Base-by-base conservation (phyloP, 2,329 filamentous ascomycete genomes). In the Zasmidium cellare region DNA sequence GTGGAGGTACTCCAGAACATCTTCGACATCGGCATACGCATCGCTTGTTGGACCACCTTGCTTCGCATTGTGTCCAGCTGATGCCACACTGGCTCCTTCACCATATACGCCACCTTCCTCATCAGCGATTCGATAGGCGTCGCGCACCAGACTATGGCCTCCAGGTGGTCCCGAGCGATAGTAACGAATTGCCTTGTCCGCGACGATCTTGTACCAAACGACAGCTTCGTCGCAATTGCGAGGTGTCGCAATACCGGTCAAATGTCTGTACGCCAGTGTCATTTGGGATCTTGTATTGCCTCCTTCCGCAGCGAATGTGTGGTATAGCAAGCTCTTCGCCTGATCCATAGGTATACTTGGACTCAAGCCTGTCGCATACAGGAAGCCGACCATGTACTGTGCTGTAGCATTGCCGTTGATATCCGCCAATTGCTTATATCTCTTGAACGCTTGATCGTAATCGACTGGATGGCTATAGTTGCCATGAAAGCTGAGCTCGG, bases 401-500 rank as follows among this genome's bases (percentile, higher is more conserved):
- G 94, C 94, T 12, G 93, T 96, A 64, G 86, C 88, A 74, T 99
- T 97, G 46, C 93, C 94, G 64, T 89, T 84, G 58, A 87, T 74
- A 18, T 82, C 81, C 2, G 93, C 91, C 54, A 99, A 82, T 60
- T 87, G 82, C 61, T 89, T 81, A 75, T 97, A 99, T 77, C 91
- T 84, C 64, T 84, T 80, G 72, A 96, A 96, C 0, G 94, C 91
- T 49, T 84, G 81, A 28, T 84, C 80, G 66, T 96, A 91, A 71
- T 97, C 87, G 63, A 88, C 84, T 1, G 93, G 92, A 69, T 97
- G 84, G 20, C 90, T 89, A 75, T 88, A 96, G 75, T 97, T 97
- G 72, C 94, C 94, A 69, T 94, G 92, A 75, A 97, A 97, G 78
- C 96, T 96, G 82, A 99, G 88, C 72, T 99, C 91, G 18, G 91